A percentile compares a stretch with the other conserved stretches of the same genome.
phyloP scores from a whole-genome alignment of 345 rosid species.

The Hirschfeldia incana region DNA sequence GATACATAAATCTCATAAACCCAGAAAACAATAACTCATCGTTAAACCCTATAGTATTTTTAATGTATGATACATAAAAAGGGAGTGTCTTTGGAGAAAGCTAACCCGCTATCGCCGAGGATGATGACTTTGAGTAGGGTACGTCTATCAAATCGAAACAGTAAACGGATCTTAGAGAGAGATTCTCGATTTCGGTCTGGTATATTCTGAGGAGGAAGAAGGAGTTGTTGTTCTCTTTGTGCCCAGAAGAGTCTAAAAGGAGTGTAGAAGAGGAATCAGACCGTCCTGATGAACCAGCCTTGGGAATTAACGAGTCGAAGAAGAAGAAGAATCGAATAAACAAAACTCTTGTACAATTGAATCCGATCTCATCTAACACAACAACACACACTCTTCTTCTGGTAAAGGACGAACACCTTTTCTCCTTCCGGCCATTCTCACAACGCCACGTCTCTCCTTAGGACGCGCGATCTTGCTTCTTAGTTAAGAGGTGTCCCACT shows the following conservation, averaged over 20 bases:
- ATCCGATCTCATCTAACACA: no score
- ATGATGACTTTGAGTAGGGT: constrained; percentile 96
- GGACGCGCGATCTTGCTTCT: no score
- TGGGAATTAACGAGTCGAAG: no score
- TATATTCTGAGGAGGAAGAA: neutral
- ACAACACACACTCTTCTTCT: no score
- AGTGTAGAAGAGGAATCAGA: no score
- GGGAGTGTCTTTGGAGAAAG: constrained; percentile 18
- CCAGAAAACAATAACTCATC: neutral
- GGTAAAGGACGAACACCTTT: no score
- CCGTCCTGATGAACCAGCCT: no score
- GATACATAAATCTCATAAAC: neutral
- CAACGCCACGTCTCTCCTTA: no score
- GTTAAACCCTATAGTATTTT: neutral
- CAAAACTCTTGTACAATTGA: no score
- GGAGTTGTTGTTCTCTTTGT: neutral
- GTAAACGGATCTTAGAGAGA: constrained; percentile 15
- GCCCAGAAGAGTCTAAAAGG: neutral
- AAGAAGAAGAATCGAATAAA: no score
- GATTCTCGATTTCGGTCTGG: constrained; percentile 9
- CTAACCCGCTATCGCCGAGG: constrained; percentile 98
- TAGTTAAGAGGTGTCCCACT: no score
- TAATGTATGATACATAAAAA: neutral
- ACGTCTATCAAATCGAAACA: constrained; percentile 50
- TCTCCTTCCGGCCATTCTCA: no score